phyloP scores from a whole-genome alignment of 306 rosid species.

The Gastrolobium bilobum region DNA sequence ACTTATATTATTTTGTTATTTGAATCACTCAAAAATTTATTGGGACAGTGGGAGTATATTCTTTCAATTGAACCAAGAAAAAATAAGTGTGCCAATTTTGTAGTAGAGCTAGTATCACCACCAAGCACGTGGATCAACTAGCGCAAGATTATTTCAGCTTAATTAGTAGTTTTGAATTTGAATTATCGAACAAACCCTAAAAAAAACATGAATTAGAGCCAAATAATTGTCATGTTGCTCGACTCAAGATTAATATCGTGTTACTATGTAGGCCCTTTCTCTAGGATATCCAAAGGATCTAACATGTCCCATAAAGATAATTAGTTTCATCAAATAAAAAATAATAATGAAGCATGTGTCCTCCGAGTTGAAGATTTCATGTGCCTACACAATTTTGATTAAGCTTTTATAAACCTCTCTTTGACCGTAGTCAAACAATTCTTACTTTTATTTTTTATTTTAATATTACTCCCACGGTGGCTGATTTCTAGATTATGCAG shows the following conservation, averaged over 20 bases:
- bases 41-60: neutral
- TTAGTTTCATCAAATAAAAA: too few relatives aligned
- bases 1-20: constrained; percentile 24
- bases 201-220: too few relatives aligned
- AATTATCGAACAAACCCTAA: too few relatives aligned
- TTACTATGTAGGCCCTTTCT: too few relatives aligned
- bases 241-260: too few relatives aligned
- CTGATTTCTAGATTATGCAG: constrained; percentile 45
- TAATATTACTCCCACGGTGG: constrained; percentile 37
- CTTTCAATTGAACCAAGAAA: constrained; percentile 38
- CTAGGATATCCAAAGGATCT: too few relatives aligned
- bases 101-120: constrained; percentile 24
- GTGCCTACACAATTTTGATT: constrained; percentile 48
- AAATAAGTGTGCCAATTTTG: constrained; percentile 42
- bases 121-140: too few relatives aligned
- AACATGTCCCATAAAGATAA: too few relatives aligned
- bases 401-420: constrained; percentile 46
- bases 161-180: too few relatives aligned
- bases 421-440: constrained; percentile 48
- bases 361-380: constrained; percentile 37
- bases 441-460: neutral
- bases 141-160: too few relatives aligned
- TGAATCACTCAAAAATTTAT: constrained; percentile 12
- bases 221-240: too few relatives aligned
- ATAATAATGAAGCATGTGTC: constrained; percentile 29